Percentiles rank a stretch among this genome's conserved stretches.
These are phyloP conservation scores for Cytidiella melzeri DNA, from an alignment of 768 basidiomycete genomes.

Conservation along the genomic window DNA sequence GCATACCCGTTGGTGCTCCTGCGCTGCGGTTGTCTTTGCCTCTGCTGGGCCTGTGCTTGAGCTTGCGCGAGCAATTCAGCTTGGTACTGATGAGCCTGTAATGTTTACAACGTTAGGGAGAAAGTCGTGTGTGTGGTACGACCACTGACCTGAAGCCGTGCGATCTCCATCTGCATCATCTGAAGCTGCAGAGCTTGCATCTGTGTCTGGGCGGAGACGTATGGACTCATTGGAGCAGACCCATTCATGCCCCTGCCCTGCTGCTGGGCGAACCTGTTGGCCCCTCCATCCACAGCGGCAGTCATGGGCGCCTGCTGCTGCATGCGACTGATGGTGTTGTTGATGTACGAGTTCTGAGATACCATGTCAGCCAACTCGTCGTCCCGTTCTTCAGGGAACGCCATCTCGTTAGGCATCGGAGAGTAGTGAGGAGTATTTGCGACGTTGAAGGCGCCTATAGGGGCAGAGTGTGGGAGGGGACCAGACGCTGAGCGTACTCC, in stretches of 20 bases:
- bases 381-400: conserved; percentile 17
- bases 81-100: conserved; percentile 74
- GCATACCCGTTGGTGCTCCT: conserved; percentile 43
- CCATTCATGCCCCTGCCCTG: conserved; percentile 37
- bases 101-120: conserved; percentile 21
- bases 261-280: conserved; percentile 62
- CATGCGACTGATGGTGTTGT: conserved; percentile 25
- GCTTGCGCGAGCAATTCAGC: conserved; percentile 62
- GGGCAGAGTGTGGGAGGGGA: conserved; percentile 59
- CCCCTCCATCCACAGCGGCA: conserved; percentile 62
- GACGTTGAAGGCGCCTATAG: conserved; percentile 56
- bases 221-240: conserved; percentile 39
- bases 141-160: conserved; percentile 65
- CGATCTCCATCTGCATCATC: conserved; percentile 78
- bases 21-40: conserved; percentile 39
- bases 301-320: conserved; percentile 53
- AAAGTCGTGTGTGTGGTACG: background rate
- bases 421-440: conserved; percentile 38
- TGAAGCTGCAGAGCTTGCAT: conserved; percentile 73
- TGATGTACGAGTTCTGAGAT: conserved; percentile 46
- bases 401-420: conserved; percentile 40
- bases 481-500: conserved; percentile 75
- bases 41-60: conserved; percentile 49
- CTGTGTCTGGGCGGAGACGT: conserved; percentile 36
- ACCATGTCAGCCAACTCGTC: conserved; percentile 58